Conservation (phyloP, 23 red algal genomes). For the Gracilariopsis chorda region DNA sequence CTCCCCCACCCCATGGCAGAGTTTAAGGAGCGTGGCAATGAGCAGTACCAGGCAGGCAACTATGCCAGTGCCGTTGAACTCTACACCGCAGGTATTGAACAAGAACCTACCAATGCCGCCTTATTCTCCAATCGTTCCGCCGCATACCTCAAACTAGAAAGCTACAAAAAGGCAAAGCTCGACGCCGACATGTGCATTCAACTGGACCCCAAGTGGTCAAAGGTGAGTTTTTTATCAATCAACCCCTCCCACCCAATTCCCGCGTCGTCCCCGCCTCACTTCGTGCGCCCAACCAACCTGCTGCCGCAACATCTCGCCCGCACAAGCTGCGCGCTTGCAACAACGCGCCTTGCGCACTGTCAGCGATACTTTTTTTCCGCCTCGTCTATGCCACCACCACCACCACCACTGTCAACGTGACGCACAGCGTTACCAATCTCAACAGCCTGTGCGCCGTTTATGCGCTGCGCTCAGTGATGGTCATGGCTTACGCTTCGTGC, state of each 20-base stretch:
- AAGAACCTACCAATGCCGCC: constrained; percentile 66
- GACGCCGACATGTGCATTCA: constrained; percentile 85
- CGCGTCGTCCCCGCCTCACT: background rate
- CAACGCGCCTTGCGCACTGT: too few species aligned
- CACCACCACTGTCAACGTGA: too few species aligned
- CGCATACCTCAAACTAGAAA: constrained; percentile 70
- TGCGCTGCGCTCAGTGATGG: too few species aligned
- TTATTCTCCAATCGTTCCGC: constrained; percentile 90
- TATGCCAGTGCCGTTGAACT: constrained; percentile 76
- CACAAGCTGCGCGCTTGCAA: background rate
- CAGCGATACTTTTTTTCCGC: too few species aligned
- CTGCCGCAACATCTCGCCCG: background rate
- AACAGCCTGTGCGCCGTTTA: too few species aligned
- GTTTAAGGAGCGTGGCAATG: constrained; percentile 88
- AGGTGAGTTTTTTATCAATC: constrained; percentile 21
- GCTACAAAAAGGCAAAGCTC: constrained; percentile 46
- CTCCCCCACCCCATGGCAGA: background rate
- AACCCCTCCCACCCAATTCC: background rate
- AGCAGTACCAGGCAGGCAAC: constrained; percentile 71
- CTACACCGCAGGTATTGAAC: constrained; percentile 80
- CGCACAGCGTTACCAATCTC: too few species aligned
- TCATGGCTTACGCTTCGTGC: too few species aligned
- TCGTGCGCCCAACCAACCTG: background rate
- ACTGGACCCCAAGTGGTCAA: constrained; percentile 81
- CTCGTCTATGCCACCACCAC: too few species aligned